Evolutionary conservation across 2,329 filamentous ascomycete genomes (phyloP), one percentile per base, ranked within the genome.

Genomic region (Hymenoscyphus occultus): DNA sequence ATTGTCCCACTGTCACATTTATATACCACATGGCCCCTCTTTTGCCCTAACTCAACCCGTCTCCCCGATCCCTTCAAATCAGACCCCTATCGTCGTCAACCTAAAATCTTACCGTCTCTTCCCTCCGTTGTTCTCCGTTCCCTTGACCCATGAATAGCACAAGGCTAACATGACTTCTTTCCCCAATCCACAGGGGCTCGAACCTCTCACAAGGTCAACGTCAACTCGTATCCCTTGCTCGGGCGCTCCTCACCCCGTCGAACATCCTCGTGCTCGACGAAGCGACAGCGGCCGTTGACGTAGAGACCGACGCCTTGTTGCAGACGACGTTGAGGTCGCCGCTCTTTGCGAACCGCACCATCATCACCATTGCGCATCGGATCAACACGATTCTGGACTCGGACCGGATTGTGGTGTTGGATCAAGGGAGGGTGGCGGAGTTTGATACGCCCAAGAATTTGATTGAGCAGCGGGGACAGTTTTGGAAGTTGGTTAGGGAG

Each of bases 231-330:
- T 97, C 93, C 19, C 84, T 99, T 57, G 95, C 96, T 51, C 92
- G 95, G 60, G 96, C 96, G 35, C 86, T 99, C 77, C 85, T 99
- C 59, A 96, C 94, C 5, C 95, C 95, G 14, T 96, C 92, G 78
- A 98, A 98, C 78, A 98, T 99, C 73, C 84, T 99, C 67, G 93
- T 99, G 2, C 84, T 99, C 35, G 95, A 99, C 76, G 95, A 99
- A 83, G 95, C 96, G 65, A 99, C 95, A 39, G 93, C 93, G 71
- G 86, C 83, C 31, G 85, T 89, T 12, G 86, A 90, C 74, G 82
- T 90, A 54, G 83, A 90, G 78, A 90, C 87, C 31, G 87, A 90
- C 74, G 85, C 85, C 63, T 80, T 89, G 79, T 79, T 90, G 63
- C 87, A 90, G 78, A 78, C 79, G 59, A 90, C 87, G 32, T 80